These are phyloP conservation scores for Aeminium ludgeri DNA, from an alignment of 495 filamentous ascomycete species.

Conservation along the genomic window DNA sequence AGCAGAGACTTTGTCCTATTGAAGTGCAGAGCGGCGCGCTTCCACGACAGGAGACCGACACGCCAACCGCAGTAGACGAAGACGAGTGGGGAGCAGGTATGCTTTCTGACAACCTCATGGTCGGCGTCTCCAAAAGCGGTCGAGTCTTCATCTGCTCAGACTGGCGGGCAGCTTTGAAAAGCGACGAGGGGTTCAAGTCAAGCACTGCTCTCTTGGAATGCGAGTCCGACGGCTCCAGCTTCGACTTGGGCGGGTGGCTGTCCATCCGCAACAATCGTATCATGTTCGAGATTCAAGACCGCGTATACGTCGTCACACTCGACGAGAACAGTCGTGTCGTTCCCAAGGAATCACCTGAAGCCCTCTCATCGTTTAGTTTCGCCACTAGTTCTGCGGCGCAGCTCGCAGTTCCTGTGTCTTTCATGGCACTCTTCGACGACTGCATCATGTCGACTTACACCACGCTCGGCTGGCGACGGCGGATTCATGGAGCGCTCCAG, in stretches of 20 bases:
- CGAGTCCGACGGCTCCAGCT: constrained; percentile 5
- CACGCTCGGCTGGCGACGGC: not conserved
- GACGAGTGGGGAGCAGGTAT: constrained; percentile 16
- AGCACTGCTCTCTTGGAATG: constrained; percentile 7
- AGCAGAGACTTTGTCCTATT: constrained; percentile 2
- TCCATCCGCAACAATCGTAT: constrained; percentile 9
- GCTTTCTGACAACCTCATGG: constrained; percentile 9
- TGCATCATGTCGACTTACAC: constrained; percentile 15
- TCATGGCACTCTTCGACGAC: constrained; percentile 15
- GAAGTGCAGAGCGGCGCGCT: constrained; percentile 3
- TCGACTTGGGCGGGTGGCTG: constrained; percentile 13
- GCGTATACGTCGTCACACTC: constrained; percentile 12
- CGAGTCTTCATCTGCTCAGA: constrained; percentile 11
- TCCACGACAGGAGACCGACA: not conserved
- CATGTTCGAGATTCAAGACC: constrained; percentile 8
- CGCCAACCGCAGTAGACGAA: not conserved
- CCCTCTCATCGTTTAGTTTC: constrained; percentile 2
- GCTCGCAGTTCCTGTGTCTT: constrained; percentile 6
- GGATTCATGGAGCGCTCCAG: not conserved
- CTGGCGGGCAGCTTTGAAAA: constrained; percentile 7
- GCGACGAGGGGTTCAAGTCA: not conserved
- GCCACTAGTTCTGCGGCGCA: constrained; percentile 2
- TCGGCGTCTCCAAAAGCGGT: constrained; percentile 9
- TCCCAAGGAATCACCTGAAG: not conserved
- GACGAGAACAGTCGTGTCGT: constrained; percentile 4